phyloP scores from a whole-genome alignment of 2,329 filamentous ascomycete genomes.

The Salinomyces thailandicus region DNA sequence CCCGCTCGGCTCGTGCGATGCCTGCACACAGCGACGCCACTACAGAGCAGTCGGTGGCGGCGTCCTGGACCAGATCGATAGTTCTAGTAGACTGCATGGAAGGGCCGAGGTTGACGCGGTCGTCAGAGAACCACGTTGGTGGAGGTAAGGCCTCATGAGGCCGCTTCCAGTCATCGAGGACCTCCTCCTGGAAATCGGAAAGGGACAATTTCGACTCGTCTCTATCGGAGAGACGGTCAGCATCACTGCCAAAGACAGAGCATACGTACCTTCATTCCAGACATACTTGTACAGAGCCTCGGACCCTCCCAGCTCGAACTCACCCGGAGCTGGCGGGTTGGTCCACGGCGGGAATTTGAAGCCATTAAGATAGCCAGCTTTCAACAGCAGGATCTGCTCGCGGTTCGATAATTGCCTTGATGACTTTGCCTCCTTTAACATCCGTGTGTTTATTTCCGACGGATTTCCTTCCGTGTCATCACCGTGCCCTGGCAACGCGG shows the following conservation, averaged over 20 bases:
- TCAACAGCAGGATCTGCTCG: constrained; percentile 67
- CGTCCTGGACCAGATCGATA: constrained; percentile 85
- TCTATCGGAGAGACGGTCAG: constrained; percentile 34
- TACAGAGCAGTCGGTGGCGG: constrained; percentile 92
- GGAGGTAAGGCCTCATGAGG: constrained; percentile 55
- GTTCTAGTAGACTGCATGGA: constrained; percentile 49
- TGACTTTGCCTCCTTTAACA: constrained; percentile 40
- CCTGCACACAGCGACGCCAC: constrained; percentile 87
- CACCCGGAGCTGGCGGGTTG: constrained; percentile 45
- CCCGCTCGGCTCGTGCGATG: constrained; percentile 58
- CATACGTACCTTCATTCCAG: too few relatives aligned
- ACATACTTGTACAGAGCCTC: constrained; percentile 53
- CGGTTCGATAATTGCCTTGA: constrained; percentile 55
- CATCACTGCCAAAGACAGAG: too few relatives aligned
- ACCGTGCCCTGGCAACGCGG: constrained; percentile 1
- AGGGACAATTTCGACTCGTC: constrained; percentile 55
- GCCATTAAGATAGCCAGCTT: constrained; percentile 70
- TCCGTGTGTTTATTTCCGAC: not conserved
- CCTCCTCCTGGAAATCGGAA: constrained; percentile 60
- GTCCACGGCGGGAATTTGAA: constrained; percentile 80
- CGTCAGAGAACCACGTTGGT: constrained; percentile 28
- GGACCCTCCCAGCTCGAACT: constrained; percentile 50
- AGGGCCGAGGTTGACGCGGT: constrained; percentile 27
- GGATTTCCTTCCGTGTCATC: not conserved
- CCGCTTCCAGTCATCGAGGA: constrained; percentile 77